Evolutionary conservation across 164 flowering plant species (phyloP).

Genomic region (Tinospora cordifolia): DNA sequence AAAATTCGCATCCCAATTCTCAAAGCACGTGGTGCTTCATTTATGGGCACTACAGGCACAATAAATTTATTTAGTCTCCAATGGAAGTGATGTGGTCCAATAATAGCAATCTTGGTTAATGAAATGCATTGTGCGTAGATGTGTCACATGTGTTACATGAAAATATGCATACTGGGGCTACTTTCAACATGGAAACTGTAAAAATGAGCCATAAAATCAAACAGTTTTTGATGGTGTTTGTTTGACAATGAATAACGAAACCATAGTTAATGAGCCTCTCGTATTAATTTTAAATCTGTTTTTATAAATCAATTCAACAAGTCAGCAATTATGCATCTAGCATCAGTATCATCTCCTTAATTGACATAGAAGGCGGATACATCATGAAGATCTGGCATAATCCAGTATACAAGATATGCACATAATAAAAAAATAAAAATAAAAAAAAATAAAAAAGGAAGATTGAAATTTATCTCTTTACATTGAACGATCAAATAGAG

Average conservation of each 20-base stretch:
- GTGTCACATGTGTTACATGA: background rate
- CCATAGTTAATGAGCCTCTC: background rate
- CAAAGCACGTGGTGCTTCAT: background rate
- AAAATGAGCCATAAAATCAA: background rate
- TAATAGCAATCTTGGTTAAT: background rate
- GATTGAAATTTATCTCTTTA: background rate
- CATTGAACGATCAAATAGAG: too few relatives aligned
- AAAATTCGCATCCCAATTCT: background rate
- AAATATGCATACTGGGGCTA: background rate
- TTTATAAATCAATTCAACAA: background rate
- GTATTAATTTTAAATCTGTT: too few relatives aligned
- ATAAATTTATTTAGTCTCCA: background rate
- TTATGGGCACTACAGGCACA: background rate
- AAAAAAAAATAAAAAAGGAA: background rate
- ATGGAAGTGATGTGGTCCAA: background rate
- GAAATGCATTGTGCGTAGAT: background rate
- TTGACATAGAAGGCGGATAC: background rate
- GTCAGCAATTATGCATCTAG: background rate
- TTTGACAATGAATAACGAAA: background rate
- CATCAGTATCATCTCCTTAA: background rate
- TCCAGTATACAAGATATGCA: conserved; percentile 1
- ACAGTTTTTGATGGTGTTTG: background rate
- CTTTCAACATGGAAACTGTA: background rate
- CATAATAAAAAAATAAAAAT: background rate
- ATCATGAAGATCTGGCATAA: background rate